Conservation (phyloP, 2,329 filamentous ascomycete genomes). For the Graphilbum sp. region DNA sequence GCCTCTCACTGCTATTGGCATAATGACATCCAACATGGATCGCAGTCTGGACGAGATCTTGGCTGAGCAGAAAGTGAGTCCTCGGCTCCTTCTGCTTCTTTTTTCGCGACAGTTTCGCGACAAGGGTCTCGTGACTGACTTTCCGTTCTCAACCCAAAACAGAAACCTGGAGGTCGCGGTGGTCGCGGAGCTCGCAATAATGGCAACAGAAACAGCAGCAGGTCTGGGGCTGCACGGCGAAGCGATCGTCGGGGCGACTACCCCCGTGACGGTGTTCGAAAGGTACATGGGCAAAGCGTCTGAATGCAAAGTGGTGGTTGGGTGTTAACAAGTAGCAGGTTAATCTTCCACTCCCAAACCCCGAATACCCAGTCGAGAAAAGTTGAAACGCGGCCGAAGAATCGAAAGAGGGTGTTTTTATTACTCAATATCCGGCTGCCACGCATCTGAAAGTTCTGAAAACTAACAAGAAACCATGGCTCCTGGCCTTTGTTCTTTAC, state of each 20-base stretch:
- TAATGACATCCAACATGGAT: constrained; percentile 22
- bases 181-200: constrained; percentile 14
- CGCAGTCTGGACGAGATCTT: constrained; percentile 41
- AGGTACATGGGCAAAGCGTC: constrained; percentile 37
- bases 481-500: constrained; percentile 7
- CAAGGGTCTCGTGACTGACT: no score
- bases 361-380: no score
- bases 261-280: constrained; percentile 77
- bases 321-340: no score
- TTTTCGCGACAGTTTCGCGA: no score
- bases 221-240: constrained; percentile 13
- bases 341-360: no score
- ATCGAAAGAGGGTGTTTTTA: no score
- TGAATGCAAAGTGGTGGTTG: no score
- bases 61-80: constrained; percentile 22
- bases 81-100: not conserved
- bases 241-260: constrained; percentile 25
- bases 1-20: not conserved
- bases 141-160: not conserved
- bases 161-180: constrained; percentile 11
- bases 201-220: not conserved
- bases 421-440: no score
- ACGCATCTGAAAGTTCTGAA: no score
- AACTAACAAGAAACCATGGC: constrained; percentile 21
- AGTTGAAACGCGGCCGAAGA: no score